Base-by-base conservation (phyloP, 2,329 filamentous ascomycete genomes). In the Lecanicillium sp. region DNA sequence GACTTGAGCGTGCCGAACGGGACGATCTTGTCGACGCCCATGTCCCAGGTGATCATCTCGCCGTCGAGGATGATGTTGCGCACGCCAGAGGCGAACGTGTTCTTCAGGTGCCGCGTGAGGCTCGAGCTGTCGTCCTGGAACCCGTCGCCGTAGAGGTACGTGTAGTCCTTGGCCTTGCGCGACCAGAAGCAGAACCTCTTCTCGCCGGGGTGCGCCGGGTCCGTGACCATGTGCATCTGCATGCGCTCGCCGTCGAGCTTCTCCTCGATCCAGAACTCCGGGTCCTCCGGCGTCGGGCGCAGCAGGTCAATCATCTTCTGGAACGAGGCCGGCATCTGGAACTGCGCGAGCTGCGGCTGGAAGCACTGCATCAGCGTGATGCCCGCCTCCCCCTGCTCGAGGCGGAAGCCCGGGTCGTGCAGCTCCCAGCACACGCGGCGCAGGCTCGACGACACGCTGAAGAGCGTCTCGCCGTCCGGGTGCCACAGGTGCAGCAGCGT, bases 11-110 rank as follows among this genome's bases (percentile, higher is more conserved):
- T 94, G 7, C 93, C 93, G 63, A 98, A 98, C 0, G 86, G 82
- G 14, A 95, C 85, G 44, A 93, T 86, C 48, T 86, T 86, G 67
- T 95, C 86, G 42, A 86, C 74, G 37, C 84, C 81, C 52, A 90
- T 87, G 61, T 97, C 89, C 93, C 93, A 98, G 1, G 90, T 95
- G 50, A 98, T 90, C 93, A 98, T 98, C 64, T 98, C 93, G 9
- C 93, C 93, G 58, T 98, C 93, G 0, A 98, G 74, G 42, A 98
- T 95, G 54, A 95, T 76, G 60, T 87, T 96, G 14, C 84, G 76
- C 1, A 97, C 89, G 2, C 84, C 83, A 1, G 81, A 70, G 2
- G 82, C 73, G 62, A 98, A 97, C 0, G 88, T 89, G 33, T 81
- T 74, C 44, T 80, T 80, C 17, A 97, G 71, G 61, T 95, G 84